phyloP scores from a whole-genome alignment of 805 yeast species.

The Hanseniaspora pseudoguilliermondii region DNA sequence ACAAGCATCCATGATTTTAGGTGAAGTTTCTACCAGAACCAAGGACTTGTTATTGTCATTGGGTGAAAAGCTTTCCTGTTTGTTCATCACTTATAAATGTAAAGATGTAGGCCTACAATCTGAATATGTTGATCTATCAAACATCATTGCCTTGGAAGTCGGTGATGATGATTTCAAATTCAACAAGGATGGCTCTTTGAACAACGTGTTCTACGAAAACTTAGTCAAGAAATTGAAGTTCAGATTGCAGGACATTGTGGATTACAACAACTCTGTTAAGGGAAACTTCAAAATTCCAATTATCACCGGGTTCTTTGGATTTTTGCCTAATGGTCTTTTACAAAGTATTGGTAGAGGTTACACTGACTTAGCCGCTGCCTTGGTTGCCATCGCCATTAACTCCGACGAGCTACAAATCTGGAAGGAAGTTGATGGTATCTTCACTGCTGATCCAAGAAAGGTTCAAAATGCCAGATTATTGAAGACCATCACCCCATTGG shows the following conservation, averaged over 20 bases:
- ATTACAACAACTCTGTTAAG: constrained; percentile 20
- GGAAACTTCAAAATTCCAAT: constrained; percentile 55
- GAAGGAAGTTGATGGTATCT: constrained; percentile 98
- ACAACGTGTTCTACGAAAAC: constrained; percentile 48
- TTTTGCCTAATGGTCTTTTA: constrained; percentile 88
- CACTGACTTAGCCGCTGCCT: constrained; percentile 94
- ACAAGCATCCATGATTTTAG: constrained; percentile 80
- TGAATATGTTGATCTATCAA: constrained; percentile 63
- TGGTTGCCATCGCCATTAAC: constrained; percentile 79
- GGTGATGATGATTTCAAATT: constrained; percentile 8
- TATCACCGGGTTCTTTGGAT: constrained; percentile 89
- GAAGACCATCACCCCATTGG: constrained; percentile 89
- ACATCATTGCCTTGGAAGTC: constrained; percentile 39
- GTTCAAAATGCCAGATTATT: constrained; percentile 80
- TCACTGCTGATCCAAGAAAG: constrained; percentile 96
- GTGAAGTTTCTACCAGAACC: constrained; percentile 82
- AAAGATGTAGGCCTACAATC: constrained; percentile 73
- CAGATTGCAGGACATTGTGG: constrained; percentile 33
- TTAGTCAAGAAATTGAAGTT: constrained; percentile 42
- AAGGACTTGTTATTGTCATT: constrained; percentile 80
- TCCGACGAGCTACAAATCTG: constrained; percentile 95
- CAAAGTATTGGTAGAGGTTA: constrained; percentile 95
- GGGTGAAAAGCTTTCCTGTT: constrained; percentile 86
- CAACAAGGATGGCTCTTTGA: constrained; percentile 41
- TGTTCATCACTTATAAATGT: constrained; percentile 75